A percentile compares a stretch with the other conserved stretches of the same genome.
These are phyloP conservation scores for Boletus smithii DNA, from an alignment of 1,284 basidiomycete genomes.

Conservation along the genomic window DNA sequence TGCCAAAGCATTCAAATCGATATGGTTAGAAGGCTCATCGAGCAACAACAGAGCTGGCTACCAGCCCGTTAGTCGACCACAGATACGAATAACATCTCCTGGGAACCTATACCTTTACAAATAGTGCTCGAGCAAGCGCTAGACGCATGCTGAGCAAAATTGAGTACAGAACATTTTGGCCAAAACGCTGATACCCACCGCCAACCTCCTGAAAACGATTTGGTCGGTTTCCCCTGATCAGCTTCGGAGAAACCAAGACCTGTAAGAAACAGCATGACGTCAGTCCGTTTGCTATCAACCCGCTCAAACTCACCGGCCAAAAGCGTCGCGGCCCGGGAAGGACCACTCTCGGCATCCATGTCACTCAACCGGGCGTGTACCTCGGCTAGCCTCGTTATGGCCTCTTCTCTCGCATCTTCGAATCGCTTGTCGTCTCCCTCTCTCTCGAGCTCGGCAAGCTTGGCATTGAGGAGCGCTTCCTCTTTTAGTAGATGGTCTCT, in stretches of 20 bases:
- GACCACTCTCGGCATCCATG: slow-evolving; percentile 98
- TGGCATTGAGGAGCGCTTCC: slow-evolving; percentile 71
- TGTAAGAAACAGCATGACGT: slow-evolving; percentile 24
- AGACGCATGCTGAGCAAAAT: slow-evolving; percentile 64
- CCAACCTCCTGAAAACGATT: slow-evolving; percentile 97
- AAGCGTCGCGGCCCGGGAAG: slow-evolving; percentile 86
- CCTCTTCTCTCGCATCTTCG: slow-evolving; percentile 83
- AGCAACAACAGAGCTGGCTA: slow-evolving; percentile 79
- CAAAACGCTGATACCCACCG: slow-evolving; percentile 47
- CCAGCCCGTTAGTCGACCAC: slow-evolving; percentile 6
- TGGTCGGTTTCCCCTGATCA: slow-evolving; percentile 86
- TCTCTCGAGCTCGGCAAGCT: slow-evolving; percentile 67
- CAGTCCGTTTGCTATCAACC: neutral
- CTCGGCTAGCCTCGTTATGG: slow-evolving; percentile 82
- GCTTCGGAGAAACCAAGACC: slow-evolving; percentile 87
- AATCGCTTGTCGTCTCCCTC: slow-evolving; percentile 76
- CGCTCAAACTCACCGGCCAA: slow-evolving; percentile 65
- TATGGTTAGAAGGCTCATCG: slow-evolving; percentile 98
- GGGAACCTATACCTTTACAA: slow-evolving; percentile 73
- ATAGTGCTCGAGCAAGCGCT: slow-evolving; percentile 83
- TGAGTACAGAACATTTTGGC: neutral
- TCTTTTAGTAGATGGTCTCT: slow-evolving; percentile 85
- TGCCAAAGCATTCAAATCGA: slow-evolving; percentile 80
- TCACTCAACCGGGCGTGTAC: slow-evolving; percentile 91
- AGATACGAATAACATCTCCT: neutral